These are phyloP conservation scores for Rhytidiadelphus loreus DNA, from an alignment of 225 moss, liverwort and hornwort genomes.

Conservation along the genomic window DNA sequence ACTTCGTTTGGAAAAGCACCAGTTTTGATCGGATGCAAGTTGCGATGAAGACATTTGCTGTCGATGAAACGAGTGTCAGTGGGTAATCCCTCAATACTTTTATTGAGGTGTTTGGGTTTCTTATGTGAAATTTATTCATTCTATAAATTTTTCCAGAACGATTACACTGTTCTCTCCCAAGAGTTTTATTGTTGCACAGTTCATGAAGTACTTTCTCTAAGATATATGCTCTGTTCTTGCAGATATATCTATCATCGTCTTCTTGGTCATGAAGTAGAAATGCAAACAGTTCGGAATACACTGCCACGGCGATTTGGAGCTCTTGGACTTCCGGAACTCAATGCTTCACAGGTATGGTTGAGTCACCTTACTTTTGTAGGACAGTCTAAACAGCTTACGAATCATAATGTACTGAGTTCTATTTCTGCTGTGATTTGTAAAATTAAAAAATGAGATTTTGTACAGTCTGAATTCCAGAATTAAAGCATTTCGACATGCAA, in stretches of 20 bases:
- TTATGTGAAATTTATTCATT: neutral
- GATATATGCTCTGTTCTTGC: neutral
- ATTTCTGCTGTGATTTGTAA: neutral
- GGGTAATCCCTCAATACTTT: conserved; percentile 37
- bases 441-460: neutral
- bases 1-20: conserved; percentile 99
- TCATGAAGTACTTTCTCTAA: neutral
- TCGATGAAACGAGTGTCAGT: conserved; percentile 98
- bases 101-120: neutral
- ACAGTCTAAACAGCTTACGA: neutral
- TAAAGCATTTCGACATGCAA: neutral
- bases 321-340: conserved; percentile 90
- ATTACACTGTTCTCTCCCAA: neutral
- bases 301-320: conserved; percentile 92
- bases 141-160: neutral
- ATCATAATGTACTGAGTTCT: neutral
- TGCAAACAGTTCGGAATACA: conserved; percentile 83
- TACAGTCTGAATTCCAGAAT: neutral
- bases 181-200: neutral
- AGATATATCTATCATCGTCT: conserved; percentile 98
- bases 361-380: neutral
- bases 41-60: conserved; percentile 99
- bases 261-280: conserved; percentile 85
- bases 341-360: conserved; percentile 75
- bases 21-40: conserved; percentile 99